These are phyloP conservation scores for Spiromastix sp. DNA, from an alignment of 2,329 filamentous ascomycete genomes.

Conservation along the genomic window DNA sequence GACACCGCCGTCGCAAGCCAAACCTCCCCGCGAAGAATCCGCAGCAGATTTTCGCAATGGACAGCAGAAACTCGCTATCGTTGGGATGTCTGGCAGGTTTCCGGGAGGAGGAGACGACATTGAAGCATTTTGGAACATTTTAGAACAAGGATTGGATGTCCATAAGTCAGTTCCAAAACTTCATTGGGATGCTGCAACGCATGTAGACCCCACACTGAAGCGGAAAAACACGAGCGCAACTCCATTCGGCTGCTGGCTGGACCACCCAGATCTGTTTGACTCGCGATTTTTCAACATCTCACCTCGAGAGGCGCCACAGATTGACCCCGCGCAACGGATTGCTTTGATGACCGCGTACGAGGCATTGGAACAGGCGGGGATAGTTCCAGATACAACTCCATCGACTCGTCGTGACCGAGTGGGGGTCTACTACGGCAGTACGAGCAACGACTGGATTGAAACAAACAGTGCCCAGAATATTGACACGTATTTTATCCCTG, in stretches of 20 bases:
- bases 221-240: constrained; percentile 11
- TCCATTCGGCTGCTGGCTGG: constrained; percentile 16
- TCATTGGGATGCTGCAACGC: constrained; percentile 22
- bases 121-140: constrained; percentile 14
- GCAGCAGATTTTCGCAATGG: background rate
- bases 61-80: constrained; percentile 16
- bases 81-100: constrained; percentile 18
- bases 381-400: constrained; percentile 60
- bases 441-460: constrained; percentile 67
- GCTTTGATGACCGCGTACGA: constrained; percentile 70
- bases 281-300: constrained; percentile 34
- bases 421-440: constrained; percentile 65
- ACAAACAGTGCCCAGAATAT: constrained; percentile 47
- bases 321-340: constrained; percentile 70
- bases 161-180: constrained; percentile 19
- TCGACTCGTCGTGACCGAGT: constrained; percentile 56
- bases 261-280: constrained; percentile 15
- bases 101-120: constrained; percentile 4
- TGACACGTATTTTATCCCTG: constrained; percentile 58
- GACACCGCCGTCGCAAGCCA: background rate
- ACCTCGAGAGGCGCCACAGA: constrained; percentile 67
- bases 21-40: background rate
- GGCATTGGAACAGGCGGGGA: constrained; percentile 70
- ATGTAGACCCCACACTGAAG: constrained; percentile 13
- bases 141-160: constrained; percentile 16